Conservation (phyloP, 805 yeast genomes). For the Ogataea neopini region DNA sequence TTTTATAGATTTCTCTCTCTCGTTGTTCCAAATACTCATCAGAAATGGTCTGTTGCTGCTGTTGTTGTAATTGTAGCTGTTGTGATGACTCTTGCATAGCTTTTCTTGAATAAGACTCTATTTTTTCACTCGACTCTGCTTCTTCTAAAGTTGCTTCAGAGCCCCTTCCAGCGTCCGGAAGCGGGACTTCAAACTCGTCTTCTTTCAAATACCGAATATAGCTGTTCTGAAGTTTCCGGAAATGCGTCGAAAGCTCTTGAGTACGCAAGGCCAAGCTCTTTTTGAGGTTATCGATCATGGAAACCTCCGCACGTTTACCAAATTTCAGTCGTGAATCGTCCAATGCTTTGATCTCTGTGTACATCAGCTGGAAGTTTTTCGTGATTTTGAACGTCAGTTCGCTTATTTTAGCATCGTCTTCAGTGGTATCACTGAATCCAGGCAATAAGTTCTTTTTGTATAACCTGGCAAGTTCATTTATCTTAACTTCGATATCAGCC, state of each 20-base stretch:
- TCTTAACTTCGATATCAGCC: constrained; percentile 49
- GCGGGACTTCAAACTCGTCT: constrained; percentile 60
- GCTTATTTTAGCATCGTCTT: constrained; percentile 78
- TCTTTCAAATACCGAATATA: constrained; percentile 82
- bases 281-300: constrained; percentile 76
- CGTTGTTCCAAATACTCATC: constrained; percentile 61
- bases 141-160: constrained; percentile 28
- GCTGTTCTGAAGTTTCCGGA: constrained; percentile 84
- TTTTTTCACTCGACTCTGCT: constrained; percentile 37
- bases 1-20: constrained; percentile 84
- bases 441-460: constrained; percentile 86
- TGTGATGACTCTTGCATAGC: constrained; percentile 46
- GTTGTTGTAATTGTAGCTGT: constrained; percentile 41
- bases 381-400: constrained; percentile 73
- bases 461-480: constrained; percentile 62
- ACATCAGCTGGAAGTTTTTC: constrained; percentile 74
- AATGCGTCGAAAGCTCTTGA: constrained; percentile 74
- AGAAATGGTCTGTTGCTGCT: constrained; percentile 38
- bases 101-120: constrained; percentile 54
- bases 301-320: constrained; percentile 48
- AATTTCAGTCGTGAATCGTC: constrained; percentile 38
- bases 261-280: constrained; percentile 82
- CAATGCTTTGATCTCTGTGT: constrained; percentile 69
- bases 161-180: not conserved
- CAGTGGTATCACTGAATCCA: constrained; percentile 78